Evolutionary conservation across 306 rosid species (phyloP).

Genomic region (Vigna unguiculata): DNA sequence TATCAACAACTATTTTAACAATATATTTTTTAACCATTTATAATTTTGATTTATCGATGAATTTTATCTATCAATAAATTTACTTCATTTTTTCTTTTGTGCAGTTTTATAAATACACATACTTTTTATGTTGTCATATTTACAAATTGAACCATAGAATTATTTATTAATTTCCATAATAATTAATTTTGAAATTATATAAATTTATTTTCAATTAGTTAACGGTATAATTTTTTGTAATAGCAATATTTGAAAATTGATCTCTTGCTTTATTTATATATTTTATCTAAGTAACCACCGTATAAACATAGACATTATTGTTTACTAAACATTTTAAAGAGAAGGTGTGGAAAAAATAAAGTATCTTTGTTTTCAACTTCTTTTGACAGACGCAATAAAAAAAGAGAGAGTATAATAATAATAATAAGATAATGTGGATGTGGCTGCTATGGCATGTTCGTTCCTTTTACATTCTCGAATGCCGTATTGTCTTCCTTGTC

Average conservation of each 20-base stretch:
- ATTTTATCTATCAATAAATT: too few relatives aligned
- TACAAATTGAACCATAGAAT: too few relatives aligned
- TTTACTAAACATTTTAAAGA: neutral
- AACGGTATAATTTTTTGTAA: neutral
- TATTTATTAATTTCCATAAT: neutral
- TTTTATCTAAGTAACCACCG: neutral
- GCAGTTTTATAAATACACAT: too few relatives aligned
- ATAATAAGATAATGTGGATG: conserved; percentile 2
- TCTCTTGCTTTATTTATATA: neutral
- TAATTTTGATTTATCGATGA: too few relatives aligned
- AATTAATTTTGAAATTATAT: too few relatives aligned
- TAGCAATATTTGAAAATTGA: neutral
- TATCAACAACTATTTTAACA: too few relatives aligned
- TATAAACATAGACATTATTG: neutral
- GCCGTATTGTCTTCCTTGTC: neutral
- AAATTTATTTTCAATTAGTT: neutral
- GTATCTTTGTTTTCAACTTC: neutral
- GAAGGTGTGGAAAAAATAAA: neutral
- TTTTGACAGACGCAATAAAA: neutral
- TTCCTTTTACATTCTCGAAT: neutral
- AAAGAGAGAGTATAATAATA: neutral
- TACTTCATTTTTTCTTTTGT: too few relatives aligned
- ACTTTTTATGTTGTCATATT: too few relatives aligned
- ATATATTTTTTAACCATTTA: too few relatives aligned
- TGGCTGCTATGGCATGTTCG: neutral